Evolutionary conservation across 345 rosid genomes (phyloP).

Genomic region (Streptanthus diversifolius): DNA sequence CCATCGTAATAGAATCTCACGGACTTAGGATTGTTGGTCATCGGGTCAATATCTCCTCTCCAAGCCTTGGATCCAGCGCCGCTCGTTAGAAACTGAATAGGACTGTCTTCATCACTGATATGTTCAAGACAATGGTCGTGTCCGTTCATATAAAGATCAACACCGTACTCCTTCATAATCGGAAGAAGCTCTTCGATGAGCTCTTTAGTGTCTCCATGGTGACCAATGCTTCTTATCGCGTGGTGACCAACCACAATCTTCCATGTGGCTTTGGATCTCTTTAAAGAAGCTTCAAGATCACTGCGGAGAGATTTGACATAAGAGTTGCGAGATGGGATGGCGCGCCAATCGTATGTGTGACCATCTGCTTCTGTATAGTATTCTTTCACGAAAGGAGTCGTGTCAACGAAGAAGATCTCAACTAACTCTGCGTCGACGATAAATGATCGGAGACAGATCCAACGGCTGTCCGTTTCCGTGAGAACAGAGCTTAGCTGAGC

Average conservation of each 20-base stretch:
- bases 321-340: slow-evolving; percentile 43
- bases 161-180: slow-evolving; percentile 37
- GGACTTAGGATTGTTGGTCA: slow-evolving; percentile 35
- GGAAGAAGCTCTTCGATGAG: slow-evolving; percentile 54
- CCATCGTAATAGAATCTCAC: slow-evolving; percentile 55
- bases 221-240: slow-evolving; percentile 62
- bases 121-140: slow-evolving; percentile 68
- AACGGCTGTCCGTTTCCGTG: slow-evolving; percentile 53
- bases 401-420: slow-evolving; percentile 68
- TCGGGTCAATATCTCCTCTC: slow-evolving; percentile 48
- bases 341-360: slow-evolving; percentile 67
- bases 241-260: slow-evolving; percentile 80
- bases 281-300: slow-evolving; percentile 48
- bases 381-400: slow-evolving; percentile 63
- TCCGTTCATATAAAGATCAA: slow-evolving; percentile 68
- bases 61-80: slow-evolving; percentile 82
- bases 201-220: slow-evolving; percentile 64
- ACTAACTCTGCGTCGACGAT: slow-evolving; percentile 55
- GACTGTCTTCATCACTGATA: slow-evolving; percentile 46
- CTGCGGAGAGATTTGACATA: slow-evolving; percentile 42
- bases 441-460: slow-evolving; percentile 72
- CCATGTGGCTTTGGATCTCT: slow-evolving; percentile 55
- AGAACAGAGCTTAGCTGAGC: slow-evolving; percentile 63
- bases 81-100: slow-evolving; percentile 54
- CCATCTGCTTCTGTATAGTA: slow-evolving; percentile 48